Percentiles rank a stretch among this genome's conserved stretches.
These are phyloP conservation scores for Dendryphion nanum DNA, from an alignment of 2,329 filamentous ascomycete genomes.

Conservation along the genomic window DNA sequence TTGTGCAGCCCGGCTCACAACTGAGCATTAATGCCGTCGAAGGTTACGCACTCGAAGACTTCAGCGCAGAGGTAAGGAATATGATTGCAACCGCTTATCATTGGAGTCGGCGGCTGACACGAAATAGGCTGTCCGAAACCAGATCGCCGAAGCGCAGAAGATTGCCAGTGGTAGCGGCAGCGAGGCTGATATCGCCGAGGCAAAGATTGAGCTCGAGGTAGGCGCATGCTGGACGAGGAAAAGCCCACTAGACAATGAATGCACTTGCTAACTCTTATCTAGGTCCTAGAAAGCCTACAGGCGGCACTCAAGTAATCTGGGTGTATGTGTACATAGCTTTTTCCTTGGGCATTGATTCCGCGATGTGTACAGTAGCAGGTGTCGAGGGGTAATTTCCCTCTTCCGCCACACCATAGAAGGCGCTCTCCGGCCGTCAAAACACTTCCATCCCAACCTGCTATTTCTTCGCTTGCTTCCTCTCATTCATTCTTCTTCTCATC, in stretches of 20 bases:
- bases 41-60: constrained; percentile 91
- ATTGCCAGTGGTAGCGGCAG: constrained; percentile 85
- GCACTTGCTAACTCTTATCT: constrained; percentile 3
- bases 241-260: constrained; percentile 7
- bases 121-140: constrained; percentile 69
- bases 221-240: too few relatives aligned
- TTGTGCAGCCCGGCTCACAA: constrained; percentile 90
- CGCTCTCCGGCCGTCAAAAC: constrained; percentile 26
- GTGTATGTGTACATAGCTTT: constrained; percentile 47
- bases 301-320: constrained; percentile 79
- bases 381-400: constrained; percentile 25
- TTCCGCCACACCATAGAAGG: constrained; percentile 33
- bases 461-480: constrained; percentile 2
- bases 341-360: constrained; percentile 19
- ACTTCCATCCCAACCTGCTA: constrained; percentile 13
- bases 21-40: constrained; percentile 99
- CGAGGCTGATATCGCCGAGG: constrained; percentile 97
- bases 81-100: background rate
- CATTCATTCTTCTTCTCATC: constrained; percentile 4
- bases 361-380: constrained; percentile 38
- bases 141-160: constrained; percentile 95
- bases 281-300: constrained; percentile 84
- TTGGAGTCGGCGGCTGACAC: background rate
- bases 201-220: constrained; percentile 99
- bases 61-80: constrained; percentile 70